Base-by-base conservation (phyloP, 2,329 filamentous ascomycete species). In the Neofusicoccum sp. region DNA sequence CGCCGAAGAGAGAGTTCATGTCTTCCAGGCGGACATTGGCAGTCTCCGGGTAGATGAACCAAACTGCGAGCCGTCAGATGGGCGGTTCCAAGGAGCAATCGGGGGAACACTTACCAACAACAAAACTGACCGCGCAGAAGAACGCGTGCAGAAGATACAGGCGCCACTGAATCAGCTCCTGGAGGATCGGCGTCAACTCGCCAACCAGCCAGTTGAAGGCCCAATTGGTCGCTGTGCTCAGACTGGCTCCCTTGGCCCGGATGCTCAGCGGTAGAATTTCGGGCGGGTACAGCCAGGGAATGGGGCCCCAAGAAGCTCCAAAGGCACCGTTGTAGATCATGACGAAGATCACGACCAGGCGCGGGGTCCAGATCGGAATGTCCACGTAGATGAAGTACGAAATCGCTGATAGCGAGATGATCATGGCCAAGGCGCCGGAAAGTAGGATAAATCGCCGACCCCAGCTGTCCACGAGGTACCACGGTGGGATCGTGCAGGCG, bases 281-380 rank as follows among this genome's bases (percentile, higher is more conserved):
- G n/a, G 95, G 95, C 12, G 95, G 95, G 74, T 98, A 98, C 14
- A 99, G 81, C 95, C 95, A 99, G 7, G 95, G 95, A 63, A 99
- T 96, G 1, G 95, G 95, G 16, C 95, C 95, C 95, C 95, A 99
- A n/a, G 87, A 89, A 71, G 93, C 96, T 49, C 95, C 95, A 73
- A 98, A 99, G 6, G 95, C 90, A 4, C 93, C 95, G 70, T 99
- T 99, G 79, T 98, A 99, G 53, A 97, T 89, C 89, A 98, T 96
- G 71, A 99, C 95, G 70, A 96, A 96, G 54, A 96, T 76, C 53
- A 98, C 95, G 2, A 97, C 95, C 72, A 96, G 77, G 6, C 84
- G 89, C 3, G 90, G 92, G 1, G 95, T 98, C 68, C 83, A 82
- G 45, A 76, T 77, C 53, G 61, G 48, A 16, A 96, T 84, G 69